phyloP scores from a whole-genome alignment of 108 stramenopile species.

The Cyclotella cryptica region DNA sequence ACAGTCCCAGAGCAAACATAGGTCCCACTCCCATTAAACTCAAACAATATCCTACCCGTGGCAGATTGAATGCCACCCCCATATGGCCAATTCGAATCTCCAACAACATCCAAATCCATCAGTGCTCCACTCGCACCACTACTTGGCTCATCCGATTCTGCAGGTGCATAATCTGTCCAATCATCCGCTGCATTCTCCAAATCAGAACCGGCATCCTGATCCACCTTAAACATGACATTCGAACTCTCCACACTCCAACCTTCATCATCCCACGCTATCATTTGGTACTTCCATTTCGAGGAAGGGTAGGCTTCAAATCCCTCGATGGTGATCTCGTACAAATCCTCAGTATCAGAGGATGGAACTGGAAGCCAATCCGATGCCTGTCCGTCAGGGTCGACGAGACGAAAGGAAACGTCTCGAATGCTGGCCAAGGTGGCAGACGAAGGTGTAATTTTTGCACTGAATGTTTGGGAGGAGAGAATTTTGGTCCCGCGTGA shows the following conservation, averaged over 20 bases:
- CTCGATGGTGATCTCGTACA: constrained; percentile 45
- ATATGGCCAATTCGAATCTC: constrained; percentile 39
- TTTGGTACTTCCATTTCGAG: constrained; percentile 32
- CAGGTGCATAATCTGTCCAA: background rate
- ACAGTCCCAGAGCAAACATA: constrained; percentile 50
- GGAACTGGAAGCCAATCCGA: constrained; percentile 29
- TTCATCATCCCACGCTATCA: constrained; percentile 25
- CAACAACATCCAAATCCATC: constrained; percentile 6
- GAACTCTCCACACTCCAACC: constrained; percentile 18
- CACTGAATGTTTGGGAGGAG: constrained; percentile 21
- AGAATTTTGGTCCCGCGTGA: constrained; percentile 3
- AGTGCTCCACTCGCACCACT: background rate
- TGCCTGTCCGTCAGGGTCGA: constrained; percentile 13
- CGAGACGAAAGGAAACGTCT: constrained; percentile 23
- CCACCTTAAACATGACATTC: constrained; percentile 21
- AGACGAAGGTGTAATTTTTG: constrained; percentile 14
- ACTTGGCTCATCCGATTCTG: background rate
- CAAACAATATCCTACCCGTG: constrained; percentile 44
- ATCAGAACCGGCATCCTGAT: constrained; percentile 2
- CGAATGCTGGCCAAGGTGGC: background rate
- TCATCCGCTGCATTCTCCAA: background rate
- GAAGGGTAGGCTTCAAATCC: constrained; percentile 25
- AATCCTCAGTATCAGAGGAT: background rate
- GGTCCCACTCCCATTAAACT: constrained; percentile 32
- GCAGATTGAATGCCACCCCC: constrained; percentile 33